Evolutionary conservation across 2,329 filamentous ascomycete species (phyloP), one percentile per base, ranked within the genome.

Genomic region (Fusarium gaditjirri): DNA sequence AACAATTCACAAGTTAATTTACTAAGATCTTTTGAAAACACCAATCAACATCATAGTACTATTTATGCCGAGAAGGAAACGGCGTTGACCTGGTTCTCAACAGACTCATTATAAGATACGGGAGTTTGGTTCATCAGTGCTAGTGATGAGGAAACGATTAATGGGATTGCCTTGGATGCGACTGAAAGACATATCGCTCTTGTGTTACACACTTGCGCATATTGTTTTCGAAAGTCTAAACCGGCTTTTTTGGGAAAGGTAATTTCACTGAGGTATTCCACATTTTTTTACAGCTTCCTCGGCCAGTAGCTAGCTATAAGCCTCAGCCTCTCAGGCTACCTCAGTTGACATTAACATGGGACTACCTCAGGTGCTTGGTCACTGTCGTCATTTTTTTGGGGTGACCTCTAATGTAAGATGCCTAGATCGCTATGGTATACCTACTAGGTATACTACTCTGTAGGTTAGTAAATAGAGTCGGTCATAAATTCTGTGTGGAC

Each of bases 331-430:
- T 25, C 31, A 65, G 47, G 44, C 42, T 21, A 47, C 21, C 27
- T 31, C 19, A 17, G 44, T 49, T 52, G 38, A 36, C 43, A 31
- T 42, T 42, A 49, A 64, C 61, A 42, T 53, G 58, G 50, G 59
- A 39, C 23, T 47, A 46, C 27, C 27, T 29, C 8, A 29, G 27
- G 27, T 29, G 9, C 56, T 47, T 49, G 50, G 46, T 58, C 46
- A 59, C 53, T 63, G 39, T 46, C 39, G 41, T 47, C 46, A 52
- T 72, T 57, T 39, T 39, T n/a, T 25, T 27, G 25, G 9, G 21
- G 21, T 38, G n/a, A 33, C 43, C 47, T 61, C 62, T 65, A 63
- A 71, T 59, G 62, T 63, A 31, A 47, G 44, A 21, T 47, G 12
- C 13, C 43, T 46, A 46, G 21, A 29, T n/a, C 27, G 19, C 13